Conservation (phyloP, 352 stramenopile genomes). For the Saprolegnia parasitica region DNA sequence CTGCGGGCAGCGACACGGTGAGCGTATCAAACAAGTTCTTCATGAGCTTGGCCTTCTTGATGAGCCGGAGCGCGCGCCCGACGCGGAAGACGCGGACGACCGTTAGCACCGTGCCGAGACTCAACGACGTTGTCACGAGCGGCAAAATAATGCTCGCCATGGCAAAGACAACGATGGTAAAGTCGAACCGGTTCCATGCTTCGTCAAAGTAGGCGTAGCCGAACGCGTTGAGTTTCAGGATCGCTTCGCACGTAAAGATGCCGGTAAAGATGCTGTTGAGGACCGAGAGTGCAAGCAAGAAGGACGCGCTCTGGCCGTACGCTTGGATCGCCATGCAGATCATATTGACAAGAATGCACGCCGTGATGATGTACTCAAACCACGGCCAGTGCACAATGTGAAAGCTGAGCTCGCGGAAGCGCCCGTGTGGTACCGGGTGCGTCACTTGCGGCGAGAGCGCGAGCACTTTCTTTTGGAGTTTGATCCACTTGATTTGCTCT, state of each 20-base stretch:
- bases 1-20: slow-evolving; percentile 79
- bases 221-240: slow-evolving; percentile 82
- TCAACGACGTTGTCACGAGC: slow-evolving; percentile 32
- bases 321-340: slow-evolving; percentile 84
- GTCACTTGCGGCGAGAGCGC: slow-evolving; percentile 55
- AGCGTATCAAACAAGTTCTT: slow-evolving; percentile 88
- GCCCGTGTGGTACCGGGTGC: slow-evolving; percentile 51
- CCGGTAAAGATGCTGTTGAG: slow-evolving; percentile 81
- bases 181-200: slow-evolving; percentile 88
- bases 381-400: slow-evolving; percentile 49
- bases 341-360: slow-evolving; percentile 89
- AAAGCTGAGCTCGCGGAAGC: slow-evolving; percentile 54
- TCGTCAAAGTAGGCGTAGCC: slow-evolving; percentile 77
- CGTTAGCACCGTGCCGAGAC: slow-evolving; percentile 38
- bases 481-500: slow-evolving; percentile 89
- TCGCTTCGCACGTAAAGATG: slow-evolving; percentile 86
- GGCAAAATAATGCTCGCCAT: slow-evolving; percentile 58
- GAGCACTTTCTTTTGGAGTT: slow-evolving; percentile 61
- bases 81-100: slow-evolving; percentile 90
- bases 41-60: slow-evolving; percentile 85
- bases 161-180: slow-evolving; percentile 69
- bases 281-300: slow-evolving; percentile 28
- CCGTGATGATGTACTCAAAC: slow-evolving; percentile 88
- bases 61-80: slow-evolving; percentile 73
- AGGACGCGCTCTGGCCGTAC: slow-evolving; percentile 57